Evolutionary conservation across 805 yeast genomes (phyloP), one percentile per base, ranked within the genome.

Genomic region (Wickerhamomyces chaumierensis): DNA sequence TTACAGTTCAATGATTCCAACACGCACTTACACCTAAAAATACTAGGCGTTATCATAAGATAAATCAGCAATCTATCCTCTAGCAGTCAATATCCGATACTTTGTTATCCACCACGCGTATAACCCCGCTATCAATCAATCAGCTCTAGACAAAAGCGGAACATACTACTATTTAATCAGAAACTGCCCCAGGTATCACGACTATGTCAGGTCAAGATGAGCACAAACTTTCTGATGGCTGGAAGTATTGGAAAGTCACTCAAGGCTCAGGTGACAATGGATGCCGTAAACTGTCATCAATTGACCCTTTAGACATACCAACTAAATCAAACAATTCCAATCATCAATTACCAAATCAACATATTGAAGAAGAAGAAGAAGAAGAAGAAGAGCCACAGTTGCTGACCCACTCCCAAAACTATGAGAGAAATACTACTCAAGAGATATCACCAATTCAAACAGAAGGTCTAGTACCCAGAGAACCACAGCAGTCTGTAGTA

Each of bases 191-290:
- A 17, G 17, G 18, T 14, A 14, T 20, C 12, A 28, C 7, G 13
- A 15, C 11, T 15, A 21, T 16, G 18, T n/a, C 25, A 18, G 12
- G 17, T 25, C 29, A 8, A 8, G 29, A 25, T 25, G 29, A 14
- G 12, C 34, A 36, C 9, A 18, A 36, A n/a, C 40, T 39, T 35
- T 27, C 47, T 17, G 48, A 43, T 18, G 38, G 49, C 37, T 50
- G 55, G 55, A 32, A 39, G 9, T 42, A 42, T 29, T 50, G 55
- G 55, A 50, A 50, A 41, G 41, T 39, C 34, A 37, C 41, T 15
- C 49, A 48, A 36, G 53, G 52, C 17, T 48, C 53, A 1, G 50
- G 51, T 7, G 48, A 47, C 31, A 37, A 41, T 16, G 36, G 34
- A 3, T 39, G 29, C 33, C 40, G 49, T 15, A 42, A 39, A 29